A percentile compares a stretch with the other conserved stretches of the same genome.
phyloP scores from a whole-genome alignment of 352 stramenopile species.

The Lagenidium giganteum region DNA sequence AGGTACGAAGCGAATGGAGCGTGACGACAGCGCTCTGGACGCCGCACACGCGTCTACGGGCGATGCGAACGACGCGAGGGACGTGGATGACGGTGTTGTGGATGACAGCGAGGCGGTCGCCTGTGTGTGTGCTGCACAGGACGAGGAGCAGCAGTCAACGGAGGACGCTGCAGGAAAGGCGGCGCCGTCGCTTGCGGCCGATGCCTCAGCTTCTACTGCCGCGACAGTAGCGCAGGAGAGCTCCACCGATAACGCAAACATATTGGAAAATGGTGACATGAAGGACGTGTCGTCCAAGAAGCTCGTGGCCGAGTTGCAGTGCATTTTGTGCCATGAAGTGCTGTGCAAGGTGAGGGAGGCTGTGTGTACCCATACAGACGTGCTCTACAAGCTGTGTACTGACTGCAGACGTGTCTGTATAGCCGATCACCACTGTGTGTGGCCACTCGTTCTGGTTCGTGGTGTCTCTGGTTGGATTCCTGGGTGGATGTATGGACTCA shows the following conservation, averaged over 20 bases:
- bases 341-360: constrained; percentile 16
- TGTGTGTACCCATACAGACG: neutral
- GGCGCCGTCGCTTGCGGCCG: no score
- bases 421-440: constrained; percentile 19
- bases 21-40: neutral
- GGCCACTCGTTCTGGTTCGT: constrained; percentile 22
- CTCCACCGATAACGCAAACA: neutral
- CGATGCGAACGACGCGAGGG: neutral
- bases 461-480: no score
- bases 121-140: no score
- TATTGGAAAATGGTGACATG: neutral
- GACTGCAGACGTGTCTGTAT: neutral
- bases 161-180: neutral
- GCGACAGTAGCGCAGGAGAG: neutral
- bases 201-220: no score
- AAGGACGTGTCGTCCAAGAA: constrained; percentile 5
- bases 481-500: no score
- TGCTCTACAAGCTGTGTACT: neutral
- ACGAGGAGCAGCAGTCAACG: no score
- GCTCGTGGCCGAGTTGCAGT: constrained; percentile 19
- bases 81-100: neutral
- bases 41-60: neutral
- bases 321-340: constrained; percentile 23
- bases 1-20: neutral
- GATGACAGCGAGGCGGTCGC: neutral